These are phyloP conservation scores for Noccaea caerulescens DNA, from an alignment of 345 rosid genomes.

Conservation along the genomic window DNA sequence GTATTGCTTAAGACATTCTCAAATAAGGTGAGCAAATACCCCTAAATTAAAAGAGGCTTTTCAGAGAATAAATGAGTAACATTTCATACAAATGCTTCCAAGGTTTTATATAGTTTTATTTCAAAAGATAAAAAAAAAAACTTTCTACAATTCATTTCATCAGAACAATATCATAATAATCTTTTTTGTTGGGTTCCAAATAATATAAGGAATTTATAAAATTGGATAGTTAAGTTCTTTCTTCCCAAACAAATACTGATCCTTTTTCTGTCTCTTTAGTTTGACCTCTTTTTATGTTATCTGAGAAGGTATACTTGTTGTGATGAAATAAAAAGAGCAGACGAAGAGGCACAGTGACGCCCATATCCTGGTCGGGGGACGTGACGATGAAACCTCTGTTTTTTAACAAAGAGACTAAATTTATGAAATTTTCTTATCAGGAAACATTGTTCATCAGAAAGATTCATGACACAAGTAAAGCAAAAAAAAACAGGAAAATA, in stretches of 20 bases:
- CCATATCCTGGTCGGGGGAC: constrained; percentile 40
- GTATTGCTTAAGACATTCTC: too few species aligned
- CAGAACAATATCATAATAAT: too few species aligned
- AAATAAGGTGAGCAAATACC: too few species aligned
- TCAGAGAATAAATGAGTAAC: too few species aligned
- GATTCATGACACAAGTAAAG: constrained; percentile 27
- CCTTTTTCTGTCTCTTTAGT: not conserved
- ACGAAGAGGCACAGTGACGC: constrained; percentile 44
- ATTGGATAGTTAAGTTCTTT: too few species aligned
- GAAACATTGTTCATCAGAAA: constrained; percentile 43
- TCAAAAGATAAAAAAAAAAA: not conserved
- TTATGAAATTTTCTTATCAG: constrained; percentile 27
- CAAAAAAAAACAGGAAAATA: constrained; percentile 9
- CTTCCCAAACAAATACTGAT: not conserved
- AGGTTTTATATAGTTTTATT: too few species aligned
- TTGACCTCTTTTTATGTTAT: not conserved
- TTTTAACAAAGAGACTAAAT: constrained; percentile 4
- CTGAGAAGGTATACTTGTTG: not conserved
- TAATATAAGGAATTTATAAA: too few species aligned
- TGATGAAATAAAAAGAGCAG: not conserved
- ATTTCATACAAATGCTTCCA: too few species aligned
- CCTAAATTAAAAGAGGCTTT: too few species aligned
- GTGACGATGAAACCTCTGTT: constrained; percentile 37
- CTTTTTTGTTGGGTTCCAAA: too few species aligned
- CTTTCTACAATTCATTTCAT: not conserved